Conservation (phyloP, 2,329 filamentous ascomycete genomes). For the Colletotrichum camelliae region DNA sequence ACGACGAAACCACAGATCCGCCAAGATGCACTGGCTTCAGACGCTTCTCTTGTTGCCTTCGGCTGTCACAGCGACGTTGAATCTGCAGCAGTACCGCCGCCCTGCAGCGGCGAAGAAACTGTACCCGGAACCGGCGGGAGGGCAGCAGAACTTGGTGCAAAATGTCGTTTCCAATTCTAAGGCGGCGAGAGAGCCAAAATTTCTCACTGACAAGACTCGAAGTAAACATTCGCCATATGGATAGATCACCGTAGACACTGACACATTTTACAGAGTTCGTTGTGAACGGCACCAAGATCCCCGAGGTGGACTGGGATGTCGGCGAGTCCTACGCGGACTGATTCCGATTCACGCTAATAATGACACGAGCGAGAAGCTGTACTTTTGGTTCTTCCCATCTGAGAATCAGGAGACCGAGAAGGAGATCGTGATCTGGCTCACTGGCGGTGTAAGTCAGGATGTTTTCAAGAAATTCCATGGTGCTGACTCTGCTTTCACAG, state of each 20-base stretch:
- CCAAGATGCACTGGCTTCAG: conserved; percentile 6
- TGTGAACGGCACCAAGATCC: conserved; percentile 68
- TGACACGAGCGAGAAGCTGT: conserved; percentile 58
- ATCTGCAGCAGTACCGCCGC: conserved; percentile 16
- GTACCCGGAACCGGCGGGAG: neutral
- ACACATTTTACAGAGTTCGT: conserved; percentile 54
- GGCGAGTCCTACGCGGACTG: conserved; percentile 68
- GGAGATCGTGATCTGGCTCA: conserved; percentile 68
- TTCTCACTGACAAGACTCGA: conserved; percentile 8
- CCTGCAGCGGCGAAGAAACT: neutral
- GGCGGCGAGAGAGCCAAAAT: conserved; percentile 29
- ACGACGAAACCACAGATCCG: neutral
- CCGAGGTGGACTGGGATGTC: conserved; percentile 73
- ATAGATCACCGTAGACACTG: accelerated
- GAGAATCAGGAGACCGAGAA: conserved; percentile 53
- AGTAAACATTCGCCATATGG: neutral
- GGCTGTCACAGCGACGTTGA: conserved; percentile 13
- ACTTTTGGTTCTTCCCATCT: conserved; percentile 72
- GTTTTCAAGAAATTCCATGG: neutral
- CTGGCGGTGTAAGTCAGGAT: conserved; percentile 49
- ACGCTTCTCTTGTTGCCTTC: neutral
- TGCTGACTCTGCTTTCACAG: conserved; percentile 27
- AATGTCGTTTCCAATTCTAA: neutral
- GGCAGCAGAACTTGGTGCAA: neutral
- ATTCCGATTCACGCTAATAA: conserved; percentile 57